phyloP scores from a whole-genome alignment of 176 grass and related monocot genomes.

The Oropetium thomaeum region DNA sequence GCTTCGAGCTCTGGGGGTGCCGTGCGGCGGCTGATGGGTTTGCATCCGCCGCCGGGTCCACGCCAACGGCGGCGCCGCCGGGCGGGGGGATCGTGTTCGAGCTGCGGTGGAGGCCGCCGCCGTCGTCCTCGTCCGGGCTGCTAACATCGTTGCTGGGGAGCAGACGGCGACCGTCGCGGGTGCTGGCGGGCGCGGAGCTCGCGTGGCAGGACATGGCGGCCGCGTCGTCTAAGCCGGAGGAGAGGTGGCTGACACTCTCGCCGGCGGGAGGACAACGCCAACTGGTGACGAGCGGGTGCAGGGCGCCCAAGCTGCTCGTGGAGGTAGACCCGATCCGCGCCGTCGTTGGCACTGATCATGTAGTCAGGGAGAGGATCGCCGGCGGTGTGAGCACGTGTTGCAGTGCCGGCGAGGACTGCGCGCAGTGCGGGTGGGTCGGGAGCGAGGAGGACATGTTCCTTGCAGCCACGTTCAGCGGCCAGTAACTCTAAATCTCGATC shows the following conservation, averaged over 20 bases:
- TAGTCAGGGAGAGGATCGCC: background rate
- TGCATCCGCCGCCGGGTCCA: too few relatives aligned
- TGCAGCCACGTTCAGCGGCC: conserved; percentile 39
- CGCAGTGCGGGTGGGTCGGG: conserved; percentile 45
- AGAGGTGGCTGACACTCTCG: conserved; percentile 40
- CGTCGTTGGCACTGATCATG: background rate
- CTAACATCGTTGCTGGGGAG: conserved; percentile 17
- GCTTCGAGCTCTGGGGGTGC: conserved; percentile 28
- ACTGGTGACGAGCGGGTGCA: conserved; percentile 9
- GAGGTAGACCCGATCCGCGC: conserved; percentile 21
- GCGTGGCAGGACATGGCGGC: conserved; percentile 34
- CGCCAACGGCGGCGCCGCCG: background rate
- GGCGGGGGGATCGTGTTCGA: conserved; percentile 31
- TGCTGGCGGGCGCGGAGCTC: conserved; percentile 46
- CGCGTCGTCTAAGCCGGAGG: background rate
- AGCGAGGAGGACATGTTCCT: conserved; percentile 68
- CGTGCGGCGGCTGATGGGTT: too few relatives aligned
- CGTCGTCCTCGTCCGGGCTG: background rate
- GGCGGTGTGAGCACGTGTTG: background rate
- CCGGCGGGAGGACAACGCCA: conserved; percentile 3
- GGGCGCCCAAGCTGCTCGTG: conserved; percentile 41
- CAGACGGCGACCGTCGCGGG: conserved; percentile 26
- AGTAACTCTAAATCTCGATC: background rate
- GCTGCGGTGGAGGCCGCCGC: conserved; percentile 47
- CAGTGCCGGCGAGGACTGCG: conserved; percentile 31